A percentile compares a stretch with the other conserved stretches of the same genome.
phyloP scores from a whole-genome alignment of 306 rosid genomes.

The Rosa chinensis region DNA sequence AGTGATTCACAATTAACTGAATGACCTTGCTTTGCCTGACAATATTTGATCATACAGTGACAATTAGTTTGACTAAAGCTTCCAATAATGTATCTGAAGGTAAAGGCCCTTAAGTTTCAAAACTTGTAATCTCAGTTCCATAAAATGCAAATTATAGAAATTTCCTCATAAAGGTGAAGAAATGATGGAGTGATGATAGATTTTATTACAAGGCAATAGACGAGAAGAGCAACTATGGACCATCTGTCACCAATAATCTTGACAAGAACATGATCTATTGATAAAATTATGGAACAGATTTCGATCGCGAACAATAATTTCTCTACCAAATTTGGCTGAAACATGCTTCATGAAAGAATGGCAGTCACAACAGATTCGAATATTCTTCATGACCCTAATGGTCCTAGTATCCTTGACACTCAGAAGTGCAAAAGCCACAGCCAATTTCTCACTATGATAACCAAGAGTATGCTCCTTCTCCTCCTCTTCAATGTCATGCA shows the following conservation, averaged over 20 bases:
- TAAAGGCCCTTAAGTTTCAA: not conserved
- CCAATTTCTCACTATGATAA: slow-evolving; percentile 25
- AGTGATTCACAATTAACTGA: not conserved
- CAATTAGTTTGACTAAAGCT: not conserved
- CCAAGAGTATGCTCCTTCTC: slow-evolving; percentile 17
- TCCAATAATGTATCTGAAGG: not conserved
- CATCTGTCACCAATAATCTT: slow-evolving; percentile 18
- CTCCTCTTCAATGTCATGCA: slow-evolving; percentile 23
- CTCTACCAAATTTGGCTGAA: slow-evolving; percentile 12
- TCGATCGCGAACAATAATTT: slow-evolving; percentile 14
- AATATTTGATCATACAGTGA: not conserved
- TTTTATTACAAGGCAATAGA: not conserved
- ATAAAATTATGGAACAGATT: slow-evolving; percentile 13
- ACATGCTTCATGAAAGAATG: slow-evolving; percentile 24
- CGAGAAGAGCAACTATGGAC: not conserved
- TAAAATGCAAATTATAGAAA: not conserved
- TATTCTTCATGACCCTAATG: slow-evolving; percentile 19
- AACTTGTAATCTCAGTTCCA: not conserved
- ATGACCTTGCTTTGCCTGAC: not conserved
- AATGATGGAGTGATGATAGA: not conserved
- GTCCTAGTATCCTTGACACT: not conserved
- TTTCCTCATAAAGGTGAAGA: not conserved
- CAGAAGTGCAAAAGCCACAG: slow-evolving; percentile 20
- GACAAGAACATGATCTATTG: slow-evolving; percentile 14
- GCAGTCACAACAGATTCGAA: slow-evolving; percentile 16